A percentile compares a stretch with the other conserved stretches of the same genome.
phyloP scores from a whole-genome alignment of 108 stramenopile species.

The Pseudonitzschia multiseries region DNA sequence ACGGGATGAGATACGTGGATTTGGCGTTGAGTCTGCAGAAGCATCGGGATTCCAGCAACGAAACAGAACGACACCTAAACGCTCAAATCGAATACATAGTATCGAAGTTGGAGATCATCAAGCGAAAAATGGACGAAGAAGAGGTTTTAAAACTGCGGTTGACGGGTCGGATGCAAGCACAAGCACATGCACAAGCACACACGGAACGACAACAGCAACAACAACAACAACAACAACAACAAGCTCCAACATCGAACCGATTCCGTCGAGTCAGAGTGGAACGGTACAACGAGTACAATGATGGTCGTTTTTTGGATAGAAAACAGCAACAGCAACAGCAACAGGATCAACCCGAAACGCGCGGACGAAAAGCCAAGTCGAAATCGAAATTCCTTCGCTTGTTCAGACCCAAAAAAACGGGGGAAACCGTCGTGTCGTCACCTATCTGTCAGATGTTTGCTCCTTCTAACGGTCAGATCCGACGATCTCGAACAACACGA shows the following conservation, averaged over 20 bases:
- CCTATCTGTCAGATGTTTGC: too few species aligned
- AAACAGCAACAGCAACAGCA: too few species aligned
- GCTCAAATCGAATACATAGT: constrained; percentile 28
- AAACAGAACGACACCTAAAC: constrained; percentile 8
- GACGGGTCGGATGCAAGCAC: not conserved
- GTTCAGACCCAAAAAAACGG: not conserved
- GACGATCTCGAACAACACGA: not conserved
- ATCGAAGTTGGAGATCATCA: constrained; percentile 31
- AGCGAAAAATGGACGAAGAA: constrained; percentile 42
- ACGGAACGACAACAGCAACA: not conserved
- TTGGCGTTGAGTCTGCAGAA: constrained; percentile 51
- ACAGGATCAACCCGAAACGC: too few species aligned
- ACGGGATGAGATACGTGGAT: constrained; percentile 59
- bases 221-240: too few species aligned
- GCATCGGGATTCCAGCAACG: constrained; percentile 45
- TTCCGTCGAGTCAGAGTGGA: not conserved
- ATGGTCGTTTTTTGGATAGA: too few species aligned
- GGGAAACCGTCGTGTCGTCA: not conserved
- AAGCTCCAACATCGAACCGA: not conserved
- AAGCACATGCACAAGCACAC: not conserved
- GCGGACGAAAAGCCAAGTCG: not conserved
- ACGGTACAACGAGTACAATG: not conserved
- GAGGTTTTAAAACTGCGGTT: constrained; percentile 18
- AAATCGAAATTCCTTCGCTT: not conserved
- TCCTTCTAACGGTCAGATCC: not conserved